Base-by-base conservation (phyloP, 805 yeast genomes). In the Cyberlindnera americana region DNA sequence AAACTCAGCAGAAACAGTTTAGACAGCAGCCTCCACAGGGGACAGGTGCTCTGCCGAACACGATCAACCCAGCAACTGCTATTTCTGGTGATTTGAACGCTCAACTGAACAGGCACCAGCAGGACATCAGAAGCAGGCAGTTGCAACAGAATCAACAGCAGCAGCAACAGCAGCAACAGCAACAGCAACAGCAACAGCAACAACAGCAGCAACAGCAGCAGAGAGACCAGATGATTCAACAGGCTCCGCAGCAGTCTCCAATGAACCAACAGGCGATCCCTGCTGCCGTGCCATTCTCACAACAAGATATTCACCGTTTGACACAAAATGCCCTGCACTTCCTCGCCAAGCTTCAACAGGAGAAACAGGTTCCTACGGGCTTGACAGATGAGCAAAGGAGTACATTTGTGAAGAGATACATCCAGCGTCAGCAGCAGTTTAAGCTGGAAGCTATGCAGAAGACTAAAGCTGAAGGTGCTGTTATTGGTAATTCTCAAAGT, bases 1-100 rank as follows among this genome's bases (percentile, higher is more conserved):
- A 68, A 50, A 61, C 66, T 39, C 59, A 71, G 44, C 76, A 72
- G 37, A 41, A 43, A 31, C 41, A 45, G 38, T 33, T 30, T 46
- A 65, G 61, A 49, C 67, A 66, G 49, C 62, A 63, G 47, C 14
- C 19, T 5, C 62, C 66, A 46, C 49, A 11, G 19, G 59, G 47
- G 21, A 50, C 42, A 22, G 57, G 50, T 36, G 24, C 52, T 41
- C n/a, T n/a, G n/a, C n/a, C n/a, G n/a, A n/a, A n/a, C n/a, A n/a
- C n/a, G n/a, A n/a, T n/a, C n/a, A n/a, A n/a, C n/a, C n/a, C n/a
- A n/a, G n/a, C n/a, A n/a, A n/a, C n/a, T n/a, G n/a, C n/a, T n/a
- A 28, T n/a, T 13, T 9, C 37, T 13, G 39, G 35, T 32, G 53
- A 42, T 29, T 33, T 49, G 27, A 46, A 36, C 28, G 43, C 49